Evolutionary conservation across 495 filamentous ascomycete species (phyloP), one percentile per base, ranked within the genome.

Genomic region (Penicillium fimorum): DNA sequence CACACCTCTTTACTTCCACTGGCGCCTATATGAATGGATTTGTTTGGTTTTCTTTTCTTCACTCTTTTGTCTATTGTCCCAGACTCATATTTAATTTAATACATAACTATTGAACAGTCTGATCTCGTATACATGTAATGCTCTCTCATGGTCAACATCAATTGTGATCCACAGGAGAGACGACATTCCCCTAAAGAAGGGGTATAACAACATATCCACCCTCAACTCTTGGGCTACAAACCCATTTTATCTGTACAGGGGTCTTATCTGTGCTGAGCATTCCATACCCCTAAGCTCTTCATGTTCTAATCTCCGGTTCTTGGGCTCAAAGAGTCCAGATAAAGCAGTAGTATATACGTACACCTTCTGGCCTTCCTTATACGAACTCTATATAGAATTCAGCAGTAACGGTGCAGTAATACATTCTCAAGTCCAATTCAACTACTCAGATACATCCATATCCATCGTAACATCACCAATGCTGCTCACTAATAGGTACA

Each of bases 401-500:
- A 1, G 12, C 32, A 11, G 10, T 18, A 13, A 38, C n/a, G 15
- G 8, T 3, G 3, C 15, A 29, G 13, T 33, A 22, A n/a, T 15
- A 20, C 13, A 32, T 22, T 10, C 24, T 32, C 35, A 4, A 15
- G 6, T 8, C 5, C 0, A n/a, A 15, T 37, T 37, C 33, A n/a
- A 7, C 15, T 38, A 38, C 8, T 38, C 35, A 17, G 6, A 38
- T 38, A 17, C 15, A 29, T 32, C 7, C 7, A 3, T 9, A 17
- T 11, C 9, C 45, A 29, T 46, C 12, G 13, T 27, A 17, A 10
- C 7, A 24, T 70, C 70, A 94, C 87, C 90, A 93, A 72, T 95
- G 90, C 71, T 81, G 75, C 70, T 89, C 87, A 33, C 71, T 71
- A 63, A 96, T 93, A 12, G 79, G 58, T 8, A 90, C 90, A 0